Conservation (phyloP, 352 stramenopile species). For the Phytophthora ohioensis region DNA sequence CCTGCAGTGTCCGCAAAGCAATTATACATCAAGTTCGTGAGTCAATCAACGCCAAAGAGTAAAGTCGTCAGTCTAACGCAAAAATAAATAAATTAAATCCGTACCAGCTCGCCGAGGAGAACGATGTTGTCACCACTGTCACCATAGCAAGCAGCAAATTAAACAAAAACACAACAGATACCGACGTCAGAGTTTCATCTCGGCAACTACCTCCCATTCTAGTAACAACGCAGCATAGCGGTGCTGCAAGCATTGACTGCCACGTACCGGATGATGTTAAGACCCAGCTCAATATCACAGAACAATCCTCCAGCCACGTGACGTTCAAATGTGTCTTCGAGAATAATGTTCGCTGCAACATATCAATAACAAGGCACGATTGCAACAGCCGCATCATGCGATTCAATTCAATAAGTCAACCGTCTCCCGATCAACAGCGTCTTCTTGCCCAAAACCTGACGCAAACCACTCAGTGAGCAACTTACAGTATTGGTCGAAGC, state of each 20-base stretch:
- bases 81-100: conserved; percentile 8
- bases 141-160: conserved; percentile 2
- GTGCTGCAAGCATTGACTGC: not conserved
- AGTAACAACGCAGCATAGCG: not conserved
- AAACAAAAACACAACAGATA: not conserved
- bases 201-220: not conserved
- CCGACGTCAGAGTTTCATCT: conserved; percentile 8
- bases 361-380: not conserved
- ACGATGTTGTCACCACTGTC: conserved; percentile 88
- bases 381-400: too few species aligned
- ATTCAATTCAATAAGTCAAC: not conserved
- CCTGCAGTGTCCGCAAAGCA: conserved; percentile 41
- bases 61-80: not conserved
- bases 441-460: not conserved
- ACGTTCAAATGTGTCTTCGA: conserved; percentile 96
- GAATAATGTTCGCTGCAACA: conserved; percentile 94
- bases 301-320: conserved; percentile 90
- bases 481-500: conserved; percentile 90
- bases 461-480: conserved; percentile 7
- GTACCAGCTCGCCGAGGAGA: conserved; percentile 84
- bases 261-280: conserved; percentile 95
- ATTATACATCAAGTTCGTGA: conserved; percentile 1
- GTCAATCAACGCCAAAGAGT: not conserved
- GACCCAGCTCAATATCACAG: conserved; percentile 94
- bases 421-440: not conserved